Evolutionary conservation across 352 stramenopile species (phyloP), one percentile per base, ranked within the genome.

Genomic region (Phytophthora quininea): DNA sequence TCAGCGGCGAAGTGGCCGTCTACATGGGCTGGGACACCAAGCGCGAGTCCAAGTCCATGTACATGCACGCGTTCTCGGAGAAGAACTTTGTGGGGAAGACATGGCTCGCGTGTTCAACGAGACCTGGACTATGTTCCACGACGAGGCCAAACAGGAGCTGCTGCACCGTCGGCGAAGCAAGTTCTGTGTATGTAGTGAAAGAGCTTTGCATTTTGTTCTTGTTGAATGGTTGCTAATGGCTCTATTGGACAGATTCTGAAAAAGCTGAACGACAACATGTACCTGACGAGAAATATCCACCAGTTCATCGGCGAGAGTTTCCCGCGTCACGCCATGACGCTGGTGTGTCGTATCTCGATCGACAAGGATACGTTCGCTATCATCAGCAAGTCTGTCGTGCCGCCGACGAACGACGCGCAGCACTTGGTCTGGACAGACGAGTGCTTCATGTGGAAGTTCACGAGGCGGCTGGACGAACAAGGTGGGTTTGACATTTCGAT

Each of bases 291-390:
- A 60, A 92, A 95, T 55, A 95, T 95, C 67, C 86, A 95, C 70
- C 86, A 95, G 65, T 95, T 95, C 70, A 91, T 92, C 54, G 86
- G 86, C 40, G 86, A 95, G 69, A 93, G 84, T 71, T 95, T 95
- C 59, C 85, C 86, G 43, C 84, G 86, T 51, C 86, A 95, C 62
- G 83, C 86, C 6, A 93, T 95, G 82, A 91, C 81, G 31, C 77
- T 95, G 10, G 82, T 95, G 64, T 92, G 80, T 32, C 84, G 86
- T 54, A 86, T 95, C 69, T 93, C 80, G 35, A 90, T 95, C 67
- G 86, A 95, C 64, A 82, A 88, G 57, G 77, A 95, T 73, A 91
- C 73, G 24, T 95, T 91, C 43, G 86, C 78, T 32, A 93, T 95
- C 66, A 79, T 95, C 62, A 88, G 76, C 80, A 92, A 91, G 71